phyloP scores from a whole-genome alignment of 192 early-diverging fungal species.

The Backusella morwellensis region DNA sequence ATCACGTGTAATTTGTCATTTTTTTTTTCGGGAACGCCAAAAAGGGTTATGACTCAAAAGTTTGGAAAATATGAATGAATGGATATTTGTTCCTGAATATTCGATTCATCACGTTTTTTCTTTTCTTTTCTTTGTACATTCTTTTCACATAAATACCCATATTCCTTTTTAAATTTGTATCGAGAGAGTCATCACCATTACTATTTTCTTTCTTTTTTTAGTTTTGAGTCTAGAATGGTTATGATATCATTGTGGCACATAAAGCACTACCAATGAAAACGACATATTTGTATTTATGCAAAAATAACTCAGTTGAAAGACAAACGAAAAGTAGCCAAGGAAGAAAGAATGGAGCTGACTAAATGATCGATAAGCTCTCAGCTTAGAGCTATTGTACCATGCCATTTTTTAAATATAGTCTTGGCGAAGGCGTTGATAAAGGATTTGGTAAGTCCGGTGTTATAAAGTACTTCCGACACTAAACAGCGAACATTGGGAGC shows the following conservation, averaged over 20 bases:
- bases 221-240: background rate
- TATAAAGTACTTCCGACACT: background rate
- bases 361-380: no score
- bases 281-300: background rate
- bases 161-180: background rate
- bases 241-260: background rate
- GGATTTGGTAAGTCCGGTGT: no score
- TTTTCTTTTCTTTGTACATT: background rate
- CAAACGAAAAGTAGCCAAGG: background rate
- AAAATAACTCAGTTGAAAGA: background rate
- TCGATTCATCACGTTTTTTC: background rate
- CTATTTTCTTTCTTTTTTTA: background rate
- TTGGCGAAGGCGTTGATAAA: no score
- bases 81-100: background rate
- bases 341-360: no score
- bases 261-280: background rate
- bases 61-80: background rate
- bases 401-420: no score
- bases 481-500: background rate
- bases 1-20: conserved; percentile 4
- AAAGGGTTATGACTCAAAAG: background rate
- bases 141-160: background rate
- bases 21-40: conserved; percentile 3
- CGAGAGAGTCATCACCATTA: background rate
- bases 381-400: background rate